Percentiles rank a stretch among this genome's conserved stretches.
Conservation (phyloP, 2,329 filamentous ascomycete genomes). For the Pestalotiopsis sp. region DNA sequence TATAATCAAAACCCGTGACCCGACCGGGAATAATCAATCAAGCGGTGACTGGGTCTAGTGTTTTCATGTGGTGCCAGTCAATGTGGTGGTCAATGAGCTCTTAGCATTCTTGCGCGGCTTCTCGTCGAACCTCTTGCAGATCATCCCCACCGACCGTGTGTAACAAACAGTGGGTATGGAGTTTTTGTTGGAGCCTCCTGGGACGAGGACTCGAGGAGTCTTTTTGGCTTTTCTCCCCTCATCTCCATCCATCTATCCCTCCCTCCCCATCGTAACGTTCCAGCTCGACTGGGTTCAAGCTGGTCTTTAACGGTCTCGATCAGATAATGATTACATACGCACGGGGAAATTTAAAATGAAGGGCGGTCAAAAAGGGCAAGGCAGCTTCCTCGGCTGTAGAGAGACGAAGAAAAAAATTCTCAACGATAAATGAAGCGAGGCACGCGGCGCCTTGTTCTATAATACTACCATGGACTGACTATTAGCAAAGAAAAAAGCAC, state of each 20-base stretch:
- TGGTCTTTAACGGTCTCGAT: neutral
- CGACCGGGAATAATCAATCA: neutral
- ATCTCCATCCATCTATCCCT: neutral
- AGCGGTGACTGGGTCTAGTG: neutral
- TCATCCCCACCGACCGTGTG: neutral
- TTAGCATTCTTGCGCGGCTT: neutral
- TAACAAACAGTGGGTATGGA: neutral
- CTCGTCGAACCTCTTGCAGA: neutral
- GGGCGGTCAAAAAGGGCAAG: neutral
- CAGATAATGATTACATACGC: neutral
- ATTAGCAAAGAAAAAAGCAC: too few relatives aligned
- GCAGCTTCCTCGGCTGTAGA: neutral
- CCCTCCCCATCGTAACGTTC: neutral
- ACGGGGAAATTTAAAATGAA: neutral
- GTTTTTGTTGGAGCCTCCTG: neutral
- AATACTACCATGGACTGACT: too few relatives aligned
- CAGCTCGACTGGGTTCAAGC: neutral
- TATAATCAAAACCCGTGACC: neutral
- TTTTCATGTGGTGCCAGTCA: too few relatives aligned
- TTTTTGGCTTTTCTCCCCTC: neutral
- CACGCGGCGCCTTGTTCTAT: too few relatives aligned
- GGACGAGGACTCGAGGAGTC: too few relatives aligned
- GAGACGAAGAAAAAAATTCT: too few relatives aligned
- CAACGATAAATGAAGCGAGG: too few relatives aligned
- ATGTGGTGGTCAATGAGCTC: too few relatives aligned